Conservation (phyloP, 208 protist genomes). For the Acanthamoeba triangularis region DNA sequence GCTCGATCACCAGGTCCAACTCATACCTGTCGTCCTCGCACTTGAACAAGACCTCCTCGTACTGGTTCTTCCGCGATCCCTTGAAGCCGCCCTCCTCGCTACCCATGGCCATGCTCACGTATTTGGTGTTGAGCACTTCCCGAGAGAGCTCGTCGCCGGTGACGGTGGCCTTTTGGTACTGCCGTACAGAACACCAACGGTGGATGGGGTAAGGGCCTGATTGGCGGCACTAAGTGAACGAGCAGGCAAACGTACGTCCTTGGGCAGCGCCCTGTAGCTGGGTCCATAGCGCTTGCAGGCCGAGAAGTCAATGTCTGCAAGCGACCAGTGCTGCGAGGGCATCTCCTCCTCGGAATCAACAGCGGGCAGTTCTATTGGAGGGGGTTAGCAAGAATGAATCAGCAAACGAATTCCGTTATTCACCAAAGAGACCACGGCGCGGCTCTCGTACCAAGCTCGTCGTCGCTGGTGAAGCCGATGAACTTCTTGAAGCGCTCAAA, state of each 20-base stretch:
- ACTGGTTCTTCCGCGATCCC: constrained; percentile 89
- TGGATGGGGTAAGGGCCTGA: neutral
- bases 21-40: constrained; percentile 88
- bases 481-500: constrained; percentile 89
- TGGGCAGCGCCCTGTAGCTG: constrained; percentile 88
- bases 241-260: constrained; percentile 69
- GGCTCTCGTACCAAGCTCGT: constrained; percentile 31
- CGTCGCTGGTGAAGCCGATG: constrained; percentile 82
- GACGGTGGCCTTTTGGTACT: constrained; percentile 37
- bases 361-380: neutral
- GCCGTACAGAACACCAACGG: neutral
- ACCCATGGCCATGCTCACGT: constrained; percentile 91
- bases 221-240: neutral
- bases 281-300: constrained; percentile 76
- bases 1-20: constrained; percentile 91
- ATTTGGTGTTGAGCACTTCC: constrained; percentile 91
- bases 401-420: neutral
- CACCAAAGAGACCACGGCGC: neutral
- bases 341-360: constrained; percentile 62
- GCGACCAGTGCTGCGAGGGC: constrained; percentile 52
- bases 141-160: constrained; percentile 52
- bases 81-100: constrained; percentile 90
- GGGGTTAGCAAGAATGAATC: neutral
- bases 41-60: constrained; percentile 91
- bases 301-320: constrained; percentile 59